Evolutionary conservation across 257 asterid genomes (phyloP), one percentile per base, ranked within the genome.

Genomic region (Avicennia marina): DNA sequence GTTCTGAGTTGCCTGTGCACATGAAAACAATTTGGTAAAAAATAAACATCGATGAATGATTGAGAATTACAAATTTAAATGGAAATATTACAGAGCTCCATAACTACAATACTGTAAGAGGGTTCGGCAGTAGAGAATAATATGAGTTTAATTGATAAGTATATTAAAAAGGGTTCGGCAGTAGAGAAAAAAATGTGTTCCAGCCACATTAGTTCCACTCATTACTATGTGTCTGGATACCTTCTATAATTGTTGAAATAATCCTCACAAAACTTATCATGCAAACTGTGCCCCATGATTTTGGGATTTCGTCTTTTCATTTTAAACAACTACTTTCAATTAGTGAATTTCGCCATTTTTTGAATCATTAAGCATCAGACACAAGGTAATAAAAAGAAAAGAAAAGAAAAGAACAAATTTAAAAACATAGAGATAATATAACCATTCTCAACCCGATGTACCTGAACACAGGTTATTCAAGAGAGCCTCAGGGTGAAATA

Each of bases 401-500:
- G 21, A 18, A 24, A 29, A 3, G 12, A 18, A 15, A 17, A 10
- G 45, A 11, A 7, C n/a, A 66, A 53, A 12, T 21, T 27, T 2
- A 41, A 13, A n/a, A 53, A 27, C 19, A 3, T 11, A 32, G 19
- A 52, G 26, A 13, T 39, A 64, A 48, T n/a, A 53, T 42, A 47
- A 58, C 56, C 44, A 70, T 55, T 66, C 50, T 31, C 36, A 59
- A 74, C 55, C 43, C 36, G 40, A 61, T 60, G 71, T 80, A 91
- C 97, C 98, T 91, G 95, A 66, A 66, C 72, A 77, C 63, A 88
- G 66, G 81, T 84, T 88, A 26, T 63, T 57, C 60, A 91, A 66
- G 58, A 91, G 83, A 27, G 95, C 83, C 78, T 78, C 90, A 2
- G 98, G 95, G 64, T 85, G 98, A 73, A 80, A 84, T 55, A 77